A percentile compares a stretch with the other conserved stretches of the same genome.
phyloP scores from a whole-genome alignment of 306 rosid species.

The Senna siamea region DNA sequence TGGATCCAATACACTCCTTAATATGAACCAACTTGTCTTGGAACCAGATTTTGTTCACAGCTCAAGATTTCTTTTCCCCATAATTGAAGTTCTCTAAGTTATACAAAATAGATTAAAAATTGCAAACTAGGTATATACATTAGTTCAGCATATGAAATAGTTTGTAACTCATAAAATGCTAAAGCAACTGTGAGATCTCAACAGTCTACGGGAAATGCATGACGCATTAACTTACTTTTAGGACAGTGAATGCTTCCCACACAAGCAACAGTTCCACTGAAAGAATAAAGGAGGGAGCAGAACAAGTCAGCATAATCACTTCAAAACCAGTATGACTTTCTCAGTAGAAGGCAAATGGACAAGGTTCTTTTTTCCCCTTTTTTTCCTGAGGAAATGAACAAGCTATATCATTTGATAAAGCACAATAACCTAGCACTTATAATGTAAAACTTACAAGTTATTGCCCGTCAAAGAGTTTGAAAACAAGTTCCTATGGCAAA shows the following conservation, averaged over 20 bases:
- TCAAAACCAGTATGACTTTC: not conserved
- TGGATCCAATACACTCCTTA: not conserved
- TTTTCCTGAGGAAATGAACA: not conserved
- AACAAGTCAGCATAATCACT: slow-evolving; percentile 35
- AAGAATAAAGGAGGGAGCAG: slow-evolving; percentile 13
- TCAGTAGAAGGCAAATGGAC: not conserved
- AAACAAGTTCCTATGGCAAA: slow-evolving; percentile 58
- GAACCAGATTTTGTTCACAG: not conserved
- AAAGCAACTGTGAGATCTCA: too few relatives aligned
- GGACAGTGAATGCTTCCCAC: slow-evolving; percentile 40
- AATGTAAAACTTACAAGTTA: slow-evolving; percentile 53
- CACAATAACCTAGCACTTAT: not conserved
- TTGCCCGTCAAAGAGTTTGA: slow-evolving; percentile 49
- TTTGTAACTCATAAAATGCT: too few relatives aligned
- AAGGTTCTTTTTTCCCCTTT: not conserved
- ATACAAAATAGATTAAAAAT: too few relatives aligned
- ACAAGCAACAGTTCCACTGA: slow-evolving; percentile 52
- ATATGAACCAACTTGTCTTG: not conserved
- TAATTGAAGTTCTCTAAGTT: too few relatives aligned
- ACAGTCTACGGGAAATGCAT: too few relatives aligned
- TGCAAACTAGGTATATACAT: too few relatives aligned
- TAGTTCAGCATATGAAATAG: too few relatives aligned
- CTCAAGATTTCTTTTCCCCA: too few relatives aligned
- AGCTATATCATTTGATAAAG: not conserved
- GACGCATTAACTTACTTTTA: slow-evolving; percentile 45